Evolutionary conservation across 148 eudicot species (phyloP).

Genomic region (Dianthus caryophyllus): DNA sequence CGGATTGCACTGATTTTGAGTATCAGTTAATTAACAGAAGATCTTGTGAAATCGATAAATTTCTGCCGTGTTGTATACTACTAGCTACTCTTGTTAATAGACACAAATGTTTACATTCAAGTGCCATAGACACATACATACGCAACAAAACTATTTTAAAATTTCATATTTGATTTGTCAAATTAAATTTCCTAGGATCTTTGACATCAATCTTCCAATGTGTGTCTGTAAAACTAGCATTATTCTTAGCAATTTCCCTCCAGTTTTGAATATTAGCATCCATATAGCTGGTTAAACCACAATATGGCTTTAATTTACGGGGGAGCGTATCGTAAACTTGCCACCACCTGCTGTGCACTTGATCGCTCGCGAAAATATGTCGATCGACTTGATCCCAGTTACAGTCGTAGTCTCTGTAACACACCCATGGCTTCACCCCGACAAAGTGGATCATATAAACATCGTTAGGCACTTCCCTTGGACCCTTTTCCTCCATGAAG

Average conservation of each 20-base stretch:
- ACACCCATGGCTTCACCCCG: constrained; percentile 14
- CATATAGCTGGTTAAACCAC: not conserved
- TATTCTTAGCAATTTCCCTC: constrained; percentile 14
- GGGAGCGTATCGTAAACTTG: constrained; percentile 6
- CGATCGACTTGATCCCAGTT: constrained; percentile 9
- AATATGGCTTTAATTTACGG: constrained; percentile 1
- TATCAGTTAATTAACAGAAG: too few relatives aligned
- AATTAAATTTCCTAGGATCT: constrained; percentile 1
- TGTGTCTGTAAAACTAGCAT: not conserved
- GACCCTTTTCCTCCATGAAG: not conserved
- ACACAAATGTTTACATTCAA: too few relatives aligned
- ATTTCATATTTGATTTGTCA: not conserved
- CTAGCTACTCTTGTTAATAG: too few relatives aligned
- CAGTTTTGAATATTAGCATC: not conserved
- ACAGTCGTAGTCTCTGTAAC: constrained; percentile 14
- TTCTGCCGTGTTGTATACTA: too few relatives aligned
- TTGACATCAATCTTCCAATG: constrained; percentile 9
- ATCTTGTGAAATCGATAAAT: too few relatives aligned
- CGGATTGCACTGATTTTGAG: too few relatives aligned
- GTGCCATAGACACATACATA: too few relatives aligned
- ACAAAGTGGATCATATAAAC: constrained; percentile 16
- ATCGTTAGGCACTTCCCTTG: constrained; percentile 4
- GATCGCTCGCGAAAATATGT: constrained; percentile 8
- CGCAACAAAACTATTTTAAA: not conserved
- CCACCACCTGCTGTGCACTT: constrained; percentile 9